phyloP scores from a whole-genome alignment of 352 stramenopile genomes.

The Globisporangium nunn region DNA sequence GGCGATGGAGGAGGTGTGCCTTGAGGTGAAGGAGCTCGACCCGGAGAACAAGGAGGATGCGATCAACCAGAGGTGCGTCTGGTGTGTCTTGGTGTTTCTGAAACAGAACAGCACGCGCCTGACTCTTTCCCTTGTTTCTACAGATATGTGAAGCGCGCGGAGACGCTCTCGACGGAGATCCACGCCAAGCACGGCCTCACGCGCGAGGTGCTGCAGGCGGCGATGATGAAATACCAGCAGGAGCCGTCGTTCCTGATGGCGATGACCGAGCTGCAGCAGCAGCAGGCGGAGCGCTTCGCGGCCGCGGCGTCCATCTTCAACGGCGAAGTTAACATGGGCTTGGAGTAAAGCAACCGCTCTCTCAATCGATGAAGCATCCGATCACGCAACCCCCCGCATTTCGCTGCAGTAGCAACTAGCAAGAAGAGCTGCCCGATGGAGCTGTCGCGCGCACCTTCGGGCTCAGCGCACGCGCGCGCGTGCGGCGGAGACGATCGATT shows the following conservation, averaged over 20 bases:
- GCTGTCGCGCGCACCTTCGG: too few relatives aligned
- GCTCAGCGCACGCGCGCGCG: too few relatives aligned
- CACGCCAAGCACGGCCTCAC: conserved; percentile 85
- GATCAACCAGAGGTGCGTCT: conserved; percentile 69
- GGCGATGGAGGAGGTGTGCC: conserved; percentile 84
- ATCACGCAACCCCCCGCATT: not conserved
- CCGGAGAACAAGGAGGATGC: conserved; percentile 86
- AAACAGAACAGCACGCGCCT: not conserved
- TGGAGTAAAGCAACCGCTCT: conserved; percentile 39
- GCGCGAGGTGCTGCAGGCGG: conserved; percentile 79
- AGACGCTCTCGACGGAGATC: conserved; percentile 80
- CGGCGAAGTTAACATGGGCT: conserved; percentile 86
- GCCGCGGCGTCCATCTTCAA: conserved; percentile 81
- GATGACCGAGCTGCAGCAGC: conserved; percentile 84
- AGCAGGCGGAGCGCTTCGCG: conserved; percentile 80
- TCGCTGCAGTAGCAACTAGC: too few relatives aligned
- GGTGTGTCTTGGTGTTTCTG: not conserved
- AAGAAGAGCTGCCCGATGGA: too few relatives aligned
- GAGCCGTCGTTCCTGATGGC: conserved; percentile 80
- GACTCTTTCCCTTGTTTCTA: not conserved
- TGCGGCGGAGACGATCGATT: not conserved
- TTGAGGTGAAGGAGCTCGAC: conserved; percentile 85
- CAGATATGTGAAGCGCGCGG: conserved; percentile 83
- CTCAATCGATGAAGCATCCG: not conserved
- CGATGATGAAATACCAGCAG: conserved; percentile 91